Base-by-base conservation (phyloP, 2,329 filamentous ascomycete genomes). In the Kalmusia sp. region DNA sequence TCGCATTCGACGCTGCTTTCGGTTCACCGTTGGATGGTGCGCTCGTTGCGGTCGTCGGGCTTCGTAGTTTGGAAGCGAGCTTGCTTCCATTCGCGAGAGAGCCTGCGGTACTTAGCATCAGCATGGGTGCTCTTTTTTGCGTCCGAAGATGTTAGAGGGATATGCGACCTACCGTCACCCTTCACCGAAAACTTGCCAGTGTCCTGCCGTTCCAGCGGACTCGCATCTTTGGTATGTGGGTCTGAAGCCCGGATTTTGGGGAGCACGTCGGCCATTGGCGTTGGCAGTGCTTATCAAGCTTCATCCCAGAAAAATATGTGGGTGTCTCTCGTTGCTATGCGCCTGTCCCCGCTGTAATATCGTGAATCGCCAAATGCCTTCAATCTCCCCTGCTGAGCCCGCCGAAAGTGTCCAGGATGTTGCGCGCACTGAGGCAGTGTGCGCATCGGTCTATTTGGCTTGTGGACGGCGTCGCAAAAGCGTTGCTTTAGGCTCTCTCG, bases 221-320 rank as follows among this genome's bases (percentile, higher is more conserved):
- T 62, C 15, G 58, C 52, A 51, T 74, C 69, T 55, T 63, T 64
- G 52, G 67, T 67, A 17, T 73, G 71, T 53, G 76, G 72, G 65
- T 80, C 76, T 31, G 75, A 77, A 51, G 78, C 70, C 59, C 73
- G 76, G 65, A 80, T 79, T 52, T 74, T 72, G 35, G 78, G 76
- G 43, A 79, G 53, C 24, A 63, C 58, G 39, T 77, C 70, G 40
- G 71, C 65, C 75, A 77, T 78, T 24, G 49, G 59, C 48, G 52
- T 45, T 15, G 15, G 25, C 27, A 19, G 15, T 33, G 28, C 28
- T 12, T 7, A 24, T 46, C 43, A 46, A 46, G 30, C 43, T 46
- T 46, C 43, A 46, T 46, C 43, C 43, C 43, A 34, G 43, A 17
- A 46, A 11, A 17, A 46, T 12, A 25, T 34, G 43, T 15, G 39